Evolutionary conservation across 345 rosid species (phyloP), one percentile per base, ranked within the genome.

Genomic region (Lepidium aucheri): DNA sequence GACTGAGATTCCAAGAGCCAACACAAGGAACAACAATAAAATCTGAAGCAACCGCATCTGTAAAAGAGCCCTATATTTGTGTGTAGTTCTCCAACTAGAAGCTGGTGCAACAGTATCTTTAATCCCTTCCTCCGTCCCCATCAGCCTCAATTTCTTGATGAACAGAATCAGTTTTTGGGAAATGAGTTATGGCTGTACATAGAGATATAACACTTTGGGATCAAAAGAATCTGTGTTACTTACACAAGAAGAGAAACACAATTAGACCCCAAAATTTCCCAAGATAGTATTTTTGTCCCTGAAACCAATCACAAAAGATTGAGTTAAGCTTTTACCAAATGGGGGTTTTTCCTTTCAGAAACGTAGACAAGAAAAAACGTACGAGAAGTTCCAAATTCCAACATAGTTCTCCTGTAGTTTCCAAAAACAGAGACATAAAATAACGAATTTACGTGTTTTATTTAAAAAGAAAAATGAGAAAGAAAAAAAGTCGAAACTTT

Each of bases 1-100:
- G 61, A 85, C 71, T 14, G 84, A 73, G 63, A 85, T 60, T 26
- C 85, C 83, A 47, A 87, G 70, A 34, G 75, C 77, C 71, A 79
- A 28, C 26, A 67, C 72, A 72, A 82, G 46, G 59, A 83, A 69
- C 62, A 81, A 4, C 71, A 78, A 70, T 60, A 83, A 72, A 63
- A 81, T 42, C 17, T 78, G 80, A 42, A 88, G 64, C 24, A 71
- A 52, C 35, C 81, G 83, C 64, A 83, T 40, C 6, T 83, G 79
- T 41, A 79, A 68, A 58, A 75, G 52, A 58, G 72, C 28, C 74
- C 75, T 76, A 60, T n/a, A 26, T 18, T 69, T 79, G 76, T 49
- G 69, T 12, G 57, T 57, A 49, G 38, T 30, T 69, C 78, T 80
- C 16, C 39, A n/a, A 52, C 57, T n/a, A 9, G 44, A 8, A 42